Conservation (phyloP, 2,329 filamentous ascomycete species). For the Trichoderma arundinaceum region DNA sequence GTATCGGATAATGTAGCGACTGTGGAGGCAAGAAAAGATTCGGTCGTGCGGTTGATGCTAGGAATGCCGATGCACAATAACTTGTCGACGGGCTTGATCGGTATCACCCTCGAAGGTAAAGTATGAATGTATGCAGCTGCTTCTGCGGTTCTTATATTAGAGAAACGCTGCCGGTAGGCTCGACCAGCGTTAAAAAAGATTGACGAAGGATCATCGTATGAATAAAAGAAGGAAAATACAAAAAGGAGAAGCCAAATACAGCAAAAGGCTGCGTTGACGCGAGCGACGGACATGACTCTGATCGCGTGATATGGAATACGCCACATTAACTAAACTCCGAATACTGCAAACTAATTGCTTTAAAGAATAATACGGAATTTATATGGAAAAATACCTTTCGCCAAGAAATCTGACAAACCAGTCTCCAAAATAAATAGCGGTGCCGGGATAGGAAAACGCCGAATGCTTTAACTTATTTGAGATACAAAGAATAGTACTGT, state of each 20-base stretch:
- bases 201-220: constrained; percentile 45
- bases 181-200: constrained; percentile 42
- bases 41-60: constrained; percentile 42
- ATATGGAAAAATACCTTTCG: not conserved
- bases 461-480: not conserved
- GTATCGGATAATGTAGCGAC: constrained; percentile 43
- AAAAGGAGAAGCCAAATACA: constrained; percentile 40
- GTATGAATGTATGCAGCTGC: constrained; percentile 38
- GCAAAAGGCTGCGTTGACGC: constrained; percentile 44
- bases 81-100: constrained; percentile 18
- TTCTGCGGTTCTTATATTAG: constrained; percentile 37
- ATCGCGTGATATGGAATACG: constrained; percentile 1
- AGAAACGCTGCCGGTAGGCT: constrained; percentile 42
- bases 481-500: not conserved
- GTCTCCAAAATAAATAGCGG: not conserved
- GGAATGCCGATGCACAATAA: constrained; percentile 46
- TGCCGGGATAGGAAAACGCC: not conserved
- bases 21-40: constrained; percentile 41
- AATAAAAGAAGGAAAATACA: constrained; percentile 41
- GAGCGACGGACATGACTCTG: constrained; percentile 37
- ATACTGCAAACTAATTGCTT: not conserved
- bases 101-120: constrained; percentile 4
- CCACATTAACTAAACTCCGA: not conserved
- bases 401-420: not conserved
- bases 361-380: not conserved